These are phyloP conservation scores for Quercus lobata DNA, from an alignment of 331 rosid genomes.

Conservation along the genomic window DNA sequence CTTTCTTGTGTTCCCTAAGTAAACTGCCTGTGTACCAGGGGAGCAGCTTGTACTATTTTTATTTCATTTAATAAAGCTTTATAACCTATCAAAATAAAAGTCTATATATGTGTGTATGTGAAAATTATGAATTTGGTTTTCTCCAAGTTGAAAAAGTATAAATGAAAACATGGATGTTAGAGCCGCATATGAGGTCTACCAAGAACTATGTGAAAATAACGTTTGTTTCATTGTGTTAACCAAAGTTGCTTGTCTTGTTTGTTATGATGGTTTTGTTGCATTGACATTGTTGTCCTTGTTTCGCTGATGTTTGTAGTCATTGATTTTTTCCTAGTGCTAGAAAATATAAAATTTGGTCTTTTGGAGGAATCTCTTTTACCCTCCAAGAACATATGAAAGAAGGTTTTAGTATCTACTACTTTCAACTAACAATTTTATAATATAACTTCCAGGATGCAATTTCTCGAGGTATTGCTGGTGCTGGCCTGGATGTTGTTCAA, in stretches of 20 bases:
- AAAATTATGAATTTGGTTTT: too few relatives aligned
- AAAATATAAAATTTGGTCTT: constrained; percentile 11
- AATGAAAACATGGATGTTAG: too few relatives aligned
- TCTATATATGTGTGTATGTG: too few relatives aligned
- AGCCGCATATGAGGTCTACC: too few relatives aligned
- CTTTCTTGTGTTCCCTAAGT: too few relatives aligned
- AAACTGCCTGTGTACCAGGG: too few relatives aligned
- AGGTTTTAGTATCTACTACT: constrained; percentile 6
- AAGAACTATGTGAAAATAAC: neutral
- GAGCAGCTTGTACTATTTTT: too few relatives aligned
- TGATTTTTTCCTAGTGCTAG: constrained; percentile 3
- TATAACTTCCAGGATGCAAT: constrained; percentile 67
- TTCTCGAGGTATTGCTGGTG: constrained; percentile 70
- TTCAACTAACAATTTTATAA: constrained; percentile 18
- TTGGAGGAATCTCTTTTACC: constrained; percentile 4
- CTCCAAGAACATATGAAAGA: neutral
- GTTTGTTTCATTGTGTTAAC: neutral
- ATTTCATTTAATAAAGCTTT: too few relatives aligned
- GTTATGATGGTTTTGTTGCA: neutral
- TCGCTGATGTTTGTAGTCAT: constrained; percentile 1
- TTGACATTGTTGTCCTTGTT: neutral
- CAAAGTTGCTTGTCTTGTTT: neutral
- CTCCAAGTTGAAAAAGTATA: too few relatives aligned
- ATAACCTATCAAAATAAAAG: too few relatives aligned
- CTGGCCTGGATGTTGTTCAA: constrained; percentile 82